Evolutionary conservation across 208 protist genomes (phyloP).

Genomic region (Leishmania amazonensis): DNA sequence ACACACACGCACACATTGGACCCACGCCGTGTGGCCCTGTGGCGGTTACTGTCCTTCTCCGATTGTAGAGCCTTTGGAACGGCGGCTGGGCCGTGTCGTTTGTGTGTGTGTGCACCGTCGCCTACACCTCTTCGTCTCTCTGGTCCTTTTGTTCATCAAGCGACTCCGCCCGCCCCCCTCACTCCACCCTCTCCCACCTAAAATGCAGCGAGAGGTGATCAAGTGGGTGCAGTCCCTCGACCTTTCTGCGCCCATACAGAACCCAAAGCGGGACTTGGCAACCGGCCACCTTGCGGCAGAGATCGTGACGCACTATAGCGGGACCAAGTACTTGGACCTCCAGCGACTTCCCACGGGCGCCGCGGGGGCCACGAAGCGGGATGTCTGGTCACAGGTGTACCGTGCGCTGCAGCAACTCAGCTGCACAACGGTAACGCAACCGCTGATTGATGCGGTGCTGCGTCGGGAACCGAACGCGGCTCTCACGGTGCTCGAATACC

Average conservation of each 20-base stretch:
- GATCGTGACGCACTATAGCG: conserved; percentile 91
- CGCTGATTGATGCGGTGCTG: conserved; percentile 67
- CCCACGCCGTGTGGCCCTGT: background rate
- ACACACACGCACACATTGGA: background rate
- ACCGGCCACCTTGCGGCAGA: conserved; percentile 95
- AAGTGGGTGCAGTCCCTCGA: conserved; percentile 97
- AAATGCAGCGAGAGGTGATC: conserved; percentile 93
- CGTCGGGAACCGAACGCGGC: conserved; percentile 63
- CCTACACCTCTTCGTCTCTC: background rate
- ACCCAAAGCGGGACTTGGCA: conserved; percentile 93
- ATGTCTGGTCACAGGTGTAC: conserved; percentile 89
- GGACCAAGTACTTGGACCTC: conserved; percentile 24
- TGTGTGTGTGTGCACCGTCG: no score
- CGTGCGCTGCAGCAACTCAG: conserved; percentile 51
- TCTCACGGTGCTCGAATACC: conserved; percentile 54
- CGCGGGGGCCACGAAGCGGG: conserved; percentile 69
- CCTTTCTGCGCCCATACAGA: conserved; percentile 88
- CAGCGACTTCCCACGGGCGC: conserved; percentile 61
- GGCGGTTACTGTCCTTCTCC: background rate
- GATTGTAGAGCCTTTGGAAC: background rate
- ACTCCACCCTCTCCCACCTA: background rate
- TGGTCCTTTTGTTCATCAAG: background rate
- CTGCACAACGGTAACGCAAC: conserved; percentile 44
- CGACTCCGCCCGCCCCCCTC: background rate
- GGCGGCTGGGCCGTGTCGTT: background rate